Conservation (phyloP, 1,284 basidiomycete species). For the Ceratobasidium sp. region DNA sequence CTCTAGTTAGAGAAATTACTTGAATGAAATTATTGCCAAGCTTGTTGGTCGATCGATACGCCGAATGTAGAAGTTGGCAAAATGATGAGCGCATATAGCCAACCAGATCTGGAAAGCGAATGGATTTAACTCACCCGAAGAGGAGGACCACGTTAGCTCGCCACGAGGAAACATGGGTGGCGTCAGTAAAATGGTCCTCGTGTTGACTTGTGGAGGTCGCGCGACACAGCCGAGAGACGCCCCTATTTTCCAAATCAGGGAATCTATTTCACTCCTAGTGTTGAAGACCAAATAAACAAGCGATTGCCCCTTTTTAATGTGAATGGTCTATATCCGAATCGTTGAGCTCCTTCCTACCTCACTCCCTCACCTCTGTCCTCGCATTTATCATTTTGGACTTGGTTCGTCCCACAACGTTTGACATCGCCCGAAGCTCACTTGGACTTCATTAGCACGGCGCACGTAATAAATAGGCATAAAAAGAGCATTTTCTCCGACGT, state of each 20-base stretch:
- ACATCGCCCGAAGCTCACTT: not conserved
- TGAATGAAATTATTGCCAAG: not conserved
- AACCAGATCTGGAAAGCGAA: not conserved
- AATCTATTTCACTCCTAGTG: no score
- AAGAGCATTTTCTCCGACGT: not conserved
- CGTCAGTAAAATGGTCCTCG: not conserved
- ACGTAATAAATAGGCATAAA: not conserved
- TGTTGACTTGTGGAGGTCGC: not conserved
- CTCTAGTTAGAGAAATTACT: not conserved
- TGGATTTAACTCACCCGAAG: no score
- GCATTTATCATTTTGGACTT: slow-evolving; percentile 8
- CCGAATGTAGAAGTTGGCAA: not conserved
- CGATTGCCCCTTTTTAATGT: not conserved
- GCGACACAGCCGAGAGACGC: not conserved
- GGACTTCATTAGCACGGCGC: not conserved
- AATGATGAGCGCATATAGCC: slow-evolving; percentile 3
- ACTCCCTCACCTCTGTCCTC: not conserved
- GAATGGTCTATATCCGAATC: not conserved
- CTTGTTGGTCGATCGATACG: not conserved
- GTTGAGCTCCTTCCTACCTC: not conserved
- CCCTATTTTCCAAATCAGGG: not conserved
- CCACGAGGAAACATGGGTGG: not conserved
- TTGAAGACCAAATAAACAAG: not conserved
- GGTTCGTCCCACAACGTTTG: not conserved
- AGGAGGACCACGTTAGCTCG: no score